Base-by-base conservation (phyloP, 2,329 filamentous ascomycete species). In the Sclerotinia minor region DNA sequence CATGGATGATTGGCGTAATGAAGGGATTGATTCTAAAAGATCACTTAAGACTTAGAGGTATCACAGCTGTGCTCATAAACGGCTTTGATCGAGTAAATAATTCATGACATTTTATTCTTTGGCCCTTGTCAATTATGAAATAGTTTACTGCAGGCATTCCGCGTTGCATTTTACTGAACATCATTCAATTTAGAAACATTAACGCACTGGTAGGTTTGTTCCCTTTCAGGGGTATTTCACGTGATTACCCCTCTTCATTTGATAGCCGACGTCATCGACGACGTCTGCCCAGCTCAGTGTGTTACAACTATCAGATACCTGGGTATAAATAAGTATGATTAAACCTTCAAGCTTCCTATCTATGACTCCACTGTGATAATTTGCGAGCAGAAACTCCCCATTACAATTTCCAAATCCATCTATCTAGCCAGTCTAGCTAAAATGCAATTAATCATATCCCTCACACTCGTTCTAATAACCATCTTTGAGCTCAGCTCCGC, bases 1-100 rank as follows among this genome's bases (percentile, higher is more conserved):
- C 45, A 67, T 63, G 55, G 53, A 67, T 50, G 55, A 54, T 47
- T 53, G 65, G 45, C 65, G 65, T 52, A 60, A 60, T 45, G 9
- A 21, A 47, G 55, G 29, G 32, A 61, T 52, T 52, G 57, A 35
- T 47, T 67, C 49, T 15, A 21, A 61, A 53, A 58, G 38, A 35
- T 65, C 41, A 26, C 53, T 41, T 5, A 53, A 19, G 26, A 41
- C 26, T 61, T 67, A 63, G 65, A 61, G 55, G 49, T 15, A 29
- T 55, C 24, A 53, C 13, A 54, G 59, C 59, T 63, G 58, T 41
- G 32, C 26, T 13, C 26, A 38, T 38, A 50, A 50, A 2, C 1
- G n/a, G 59, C 45, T 63, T 63, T 47, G 45, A 63, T 50, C 45
- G 26, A 50, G n/a, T 63, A 63, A 50, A 63, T 63, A 63, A 63